phyloP scores from a whole-genome alignment of 106 monocot species.

The Xerophyta viscosa region DNA sequence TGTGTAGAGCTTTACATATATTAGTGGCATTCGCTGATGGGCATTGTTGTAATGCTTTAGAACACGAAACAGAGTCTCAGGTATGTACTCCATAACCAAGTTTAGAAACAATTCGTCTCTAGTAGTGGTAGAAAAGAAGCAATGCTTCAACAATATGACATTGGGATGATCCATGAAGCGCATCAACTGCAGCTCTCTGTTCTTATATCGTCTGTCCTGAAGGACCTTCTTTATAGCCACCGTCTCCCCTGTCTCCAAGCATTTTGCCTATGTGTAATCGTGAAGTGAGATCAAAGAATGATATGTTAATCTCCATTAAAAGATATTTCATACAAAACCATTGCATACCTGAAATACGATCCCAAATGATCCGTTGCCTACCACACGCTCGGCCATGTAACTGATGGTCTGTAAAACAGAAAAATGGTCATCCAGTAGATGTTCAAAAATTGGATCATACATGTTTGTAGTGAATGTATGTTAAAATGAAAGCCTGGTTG shows the following conservation, averaged over 20 bases:
- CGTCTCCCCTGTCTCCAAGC: conserved; percentile 83
- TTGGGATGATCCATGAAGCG: conserved; percentile 72
- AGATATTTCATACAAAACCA: neutral
- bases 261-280: conserved; percentile 61
- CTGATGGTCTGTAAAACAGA: conserved; percentile 56
- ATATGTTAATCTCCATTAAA: neutral
- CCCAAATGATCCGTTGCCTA: conserved; percentile 90
- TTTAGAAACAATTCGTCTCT: conserved; percentile 83
- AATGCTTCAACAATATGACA: conserved; percentile 73
- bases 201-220: conserved; percentile 77
- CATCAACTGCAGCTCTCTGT: conserved; percentile 80
- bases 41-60: conserved; percentile 64
- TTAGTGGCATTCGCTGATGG: conserved; percentile 74
- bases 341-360: conserved; percentile 87
- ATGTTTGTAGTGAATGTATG: too few relatives aligned
- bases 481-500: too few relatives aligned
- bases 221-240: conserved; percentile 80
- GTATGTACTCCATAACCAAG: conserved; percentile 82
- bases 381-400: conserved; percentile 96
- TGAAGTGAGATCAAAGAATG: neutral
- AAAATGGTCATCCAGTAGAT: too few relatives aligned
- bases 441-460: too few relatives aligned
- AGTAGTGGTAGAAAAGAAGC: conserved; percentile 80
- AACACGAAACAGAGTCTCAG: conserved; percentile 65
- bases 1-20: conserved; percentile 77